Evolutionary conservation across 371 early-diverging fungal species (phyloP), one percentile per base, ranked within the genome.

Genomic region (Rhizopus sp.): DNA sequence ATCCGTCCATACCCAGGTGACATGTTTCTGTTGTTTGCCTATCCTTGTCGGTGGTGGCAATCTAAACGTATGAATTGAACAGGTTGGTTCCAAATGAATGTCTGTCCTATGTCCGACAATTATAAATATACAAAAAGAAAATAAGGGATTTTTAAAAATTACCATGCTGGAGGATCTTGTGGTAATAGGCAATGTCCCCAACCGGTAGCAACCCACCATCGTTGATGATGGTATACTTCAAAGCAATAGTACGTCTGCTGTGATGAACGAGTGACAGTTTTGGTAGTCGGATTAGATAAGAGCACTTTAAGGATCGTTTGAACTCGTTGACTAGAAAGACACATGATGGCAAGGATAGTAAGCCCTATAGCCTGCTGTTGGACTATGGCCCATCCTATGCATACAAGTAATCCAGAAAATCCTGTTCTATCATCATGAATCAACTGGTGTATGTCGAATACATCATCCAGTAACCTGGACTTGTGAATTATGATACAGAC

Each of bases 191-290:
- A 44, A 23, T 60, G 35, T 31, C 57, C 47, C 69, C 69, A 69
- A 15, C 69, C 69, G 9, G 46, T 56, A 51, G 60, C 63, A 46
- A 62, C 50, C 69, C 68, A 68, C 68, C 72, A 68, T 0, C 72
- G 65, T 39, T 72, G 72, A 48, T 72, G 62, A 44, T 72, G 63
- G 44, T 63, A 57, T 0, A 72, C 32, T 7, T 57, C 52, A 47
- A 69, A 69, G 30, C 63, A 62, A 34, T 69, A 69, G 15, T n/a
- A 41, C n/a, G 38, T 13, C 38, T 37, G 38, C 38, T 37, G 10
- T 23, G 23, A 23, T 23, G 23, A 23, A 23, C 23, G 23, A 5
- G 38, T 37, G 10, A 10, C 38, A 1, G 13, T 37, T n/a, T n/a
- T 5, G 6, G 10, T n/a, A n/a, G 41, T 3, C 10, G n/a, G 15